These are phyloP conservation scores for Tuber magnatum DNA, from an alignment of 495 filamentous ascomycete species.

Conservation along the genomic window DNA sequence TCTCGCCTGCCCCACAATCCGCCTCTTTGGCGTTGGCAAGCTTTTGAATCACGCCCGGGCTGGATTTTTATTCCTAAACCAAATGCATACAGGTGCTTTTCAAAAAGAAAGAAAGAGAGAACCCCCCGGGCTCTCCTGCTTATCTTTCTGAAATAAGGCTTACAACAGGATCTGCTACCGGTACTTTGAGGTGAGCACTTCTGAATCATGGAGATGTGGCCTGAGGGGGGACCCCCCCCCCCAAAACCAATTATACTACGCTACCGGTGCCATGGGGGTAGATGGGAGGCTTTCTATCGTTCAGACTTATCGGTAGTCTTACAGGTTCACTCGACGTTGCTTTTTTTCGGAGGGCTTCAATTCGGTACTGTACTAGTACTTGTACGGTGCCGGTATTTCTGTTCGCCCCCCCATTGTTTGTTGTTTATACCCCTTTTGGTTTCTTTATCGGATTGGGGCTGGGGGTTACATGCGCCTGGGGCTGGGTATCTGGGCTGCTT, in stretches of 20 bases:
- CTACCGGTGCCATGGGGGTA: conserved; percentile 2
- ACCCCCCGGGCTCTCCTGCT: background rate
- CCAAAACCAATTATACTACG: background rate
- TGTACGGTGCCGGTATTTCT: no score
- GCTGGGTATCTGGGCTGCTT: conserved; percentile 26
- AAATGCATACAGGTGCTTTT: background rate
- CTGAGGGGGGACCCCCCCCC: background rate
- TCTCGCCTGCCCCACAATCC: background rate
- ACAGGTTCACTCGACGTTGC: background rate
- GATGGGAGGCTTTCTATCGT: background rate
- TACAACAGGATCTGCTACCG: background rate
- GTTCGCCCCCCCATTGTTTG: conserved; percentile 6
- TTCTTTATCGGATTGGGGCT: conserved; percentile 25
- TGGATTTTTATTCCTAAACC: background rate
- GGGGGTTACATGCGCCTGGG: conserved; percentile 32
- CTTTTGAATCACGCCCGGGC: background rate
- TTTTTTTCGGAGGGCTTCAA: background rate
- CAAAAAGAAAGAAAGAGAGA: background rate
- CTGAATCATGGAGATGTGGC: background rate
- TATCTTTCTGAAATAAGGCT: background rate
- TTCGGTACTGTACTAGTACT: background rate
- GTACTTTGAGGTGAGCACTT: background rate
- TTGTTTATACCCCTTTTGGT: conserved; percentile 31
- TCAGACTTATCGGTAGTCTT: background rate
- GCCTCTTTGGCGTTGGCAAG: background rate